phyloP scores from a whole-genome alignment of 2,329 filamentous ascomycete species.

The Bimuria novae-zelandiae region DNA sequence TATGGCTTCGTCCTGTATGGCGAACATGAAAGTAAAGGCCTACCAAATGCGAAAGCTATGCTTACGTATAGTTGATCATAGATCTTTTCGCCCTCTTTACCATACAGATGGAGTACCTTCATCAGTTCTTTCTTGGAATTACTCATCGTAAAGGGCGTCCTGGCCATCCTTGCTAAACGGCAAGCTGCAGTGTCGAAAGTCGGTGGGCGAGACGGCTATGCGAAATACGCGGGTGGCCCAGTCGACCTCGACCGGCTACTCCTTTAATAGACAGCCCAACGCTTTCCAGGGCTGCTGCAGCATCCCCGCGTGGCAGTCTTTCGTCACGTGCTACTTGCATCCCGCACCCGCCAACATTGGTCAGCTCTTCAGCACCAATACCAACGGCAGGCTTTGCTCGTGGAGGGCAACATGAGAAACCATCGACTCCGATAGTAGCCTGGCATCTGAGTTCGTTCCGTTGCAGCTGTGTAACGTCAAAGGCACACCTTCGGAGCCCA shows the following conservation, averaged over 20 bases:
- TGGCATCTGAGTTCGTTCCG: slow-evolving; percentile 23
- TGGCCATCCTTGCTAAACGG: slow-evolving; percentile 25
- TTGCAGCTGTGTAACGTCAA: slow-evolving; percentile 24
- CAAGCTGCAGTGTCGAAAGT: no score
- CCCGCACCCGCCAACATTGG: slow-evolving; percentile 5
- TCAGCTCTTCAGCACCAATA: slow-evolving; percentile 22
- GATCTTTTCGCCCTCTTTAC: slow-evolving; percentile 33
- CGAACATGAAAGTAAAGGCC: slow-evolving; percentile 11
- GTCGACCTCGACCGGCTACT: neutral
- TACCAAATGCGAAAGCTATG: neutral
- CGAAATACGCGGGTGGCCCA: neutral
- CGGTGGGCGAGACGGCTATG: neutral
- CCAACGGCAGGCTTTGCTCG: slow-evolving; percentile 15
- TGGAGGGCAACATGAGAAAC: slow-evolving; percentile 22
- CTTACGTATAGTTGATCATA: slow-evolving; percentile 51
- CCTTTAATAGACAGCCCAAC: neutral
- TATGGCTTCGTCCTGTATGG: slow-evolving; percentile 50
- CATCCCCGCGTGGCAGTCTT: no score
- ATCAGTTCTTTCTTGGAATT: slow-evolving; percentile 53
- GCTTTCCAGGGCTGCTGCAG: neutral
- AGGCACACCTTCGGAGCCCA: slow-evolving; percentile 24
- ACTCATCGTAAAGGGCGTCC: slow-evolving; percentile 47
- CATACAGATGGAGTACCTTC: slow-evolving; percentile 46
- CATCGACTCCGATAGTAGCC: slow-evolving; percentile 16
- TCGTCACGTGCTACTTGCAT: neutral